Conservation (phyloP, 2,329 filamentous ascomycete species). For the Diaporthe citri region DNA sequence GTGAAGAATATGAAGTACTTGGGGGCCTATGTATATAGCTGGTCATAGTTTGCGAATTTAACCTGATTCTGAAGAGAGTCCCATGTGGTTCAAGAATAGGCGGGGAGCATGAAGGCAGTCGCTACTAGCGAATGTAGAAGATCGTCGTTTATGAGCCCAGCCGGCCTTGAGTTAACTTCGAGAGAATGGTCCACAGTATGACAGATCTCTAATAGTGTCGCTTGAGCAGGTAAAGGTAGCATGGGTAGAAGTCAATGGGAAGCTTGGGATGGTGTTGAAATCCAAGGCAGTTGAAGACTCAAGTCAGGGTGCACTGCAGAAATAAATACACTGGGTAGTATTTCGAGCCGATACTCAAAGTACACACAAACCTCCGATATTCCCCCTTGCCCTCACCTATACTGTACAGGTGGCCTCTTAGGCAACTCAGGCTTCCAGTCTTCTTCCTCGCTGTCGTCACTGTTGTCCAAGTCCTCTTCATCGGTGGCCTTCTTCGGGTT, state of each 20-base stretch:
- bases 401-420: neutral
- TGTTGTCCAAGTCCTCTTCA: neutral
- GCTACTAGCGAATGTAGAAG: no score
- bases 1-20: neutral
- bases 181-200: no score
- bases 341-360: neutral
- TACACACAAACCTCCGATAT: rapidly evolving
- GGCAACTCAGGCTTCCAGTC: slow-evolving; percentile 17
- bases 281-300: neutral
- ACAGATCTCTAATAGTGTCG: neutral
- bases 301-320: neutral
- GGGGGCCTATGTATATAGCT: neutral
- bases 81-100: no score
- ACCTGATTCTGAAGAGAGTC: neutral
- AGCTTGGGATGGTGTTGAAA: neutral
- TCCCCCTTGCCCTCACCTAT: neutral
- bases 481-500: neutral
- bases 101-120: no score
- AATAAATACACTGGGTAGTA: neutral
- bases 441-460: neutral
- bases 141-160: no score
- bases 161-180: no score
- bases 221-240: no score
- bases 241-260: neutral
- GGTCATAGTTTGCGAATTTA: neutral